Evolutionary conservation across 2,329 filamentous ascomycete species (phyloP), one percentile per base, ranked within the genome.

Genomic region (Cephalotrichum gorgonifer): DNA sequence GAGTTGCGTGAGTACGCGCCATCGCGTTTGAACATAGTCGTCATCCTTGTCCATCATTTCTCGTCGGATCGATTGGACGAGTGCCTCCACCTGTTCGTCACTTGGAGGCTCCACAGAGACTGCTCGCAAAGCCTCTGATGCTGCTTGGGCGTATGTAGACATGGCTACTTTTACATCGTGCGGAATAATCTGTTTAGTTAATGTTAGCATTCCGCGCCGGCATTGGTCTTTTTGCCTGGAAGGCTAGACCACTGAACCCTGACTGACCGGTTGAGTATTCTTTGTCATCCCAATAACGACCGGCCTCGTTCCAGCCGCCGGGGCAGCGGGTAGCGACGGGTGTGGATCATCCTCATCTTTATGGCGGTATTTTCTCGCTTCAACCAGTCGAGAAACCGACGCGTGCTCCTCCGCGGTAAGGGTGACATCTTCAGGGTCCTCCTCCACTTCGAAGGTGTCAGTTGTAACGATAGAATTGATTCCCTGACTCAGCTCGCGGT

Each of bases 371-470:
- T 39, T n/a, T 3, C 17, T 20, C 35, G 20, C 23, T 20, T 15
- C 17, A 14, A 44, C 26, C n/a, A 44, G 43, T 22, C 15, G 53
- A 17, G 75, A 69, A 1, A 79, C 78, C 43, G 81, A 75, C 41
- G 65, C 67, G 9, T 70, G 61, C 53, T 89, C 85, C 47, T 85
- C 79, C 0, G 70, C 67, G 0, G 79, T 81, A 22, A 90, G 62
- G 17, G 57, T 56, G 1, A 58, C 59, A 12, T 73, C 72, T 45
- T 81, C 79, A 11, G 76, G 66, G 50, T 85, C 83, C 54, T 89
- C 83, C 54, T 79, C 38, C 15, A 17, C 73, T 54, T 86, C 81
- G 54, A 88, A 88, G 0, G 83, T 83, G 55, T 91, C 84, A 1
- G 83, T 85, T 35, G 83, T 75, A 3, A 78, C 72, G 50, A 91